These are phyloP conservation scores for Microbotryum scabiosae DNA, from an alignment of 1,284 basidiomycete species.

Conservation along the genomic window DNA sequence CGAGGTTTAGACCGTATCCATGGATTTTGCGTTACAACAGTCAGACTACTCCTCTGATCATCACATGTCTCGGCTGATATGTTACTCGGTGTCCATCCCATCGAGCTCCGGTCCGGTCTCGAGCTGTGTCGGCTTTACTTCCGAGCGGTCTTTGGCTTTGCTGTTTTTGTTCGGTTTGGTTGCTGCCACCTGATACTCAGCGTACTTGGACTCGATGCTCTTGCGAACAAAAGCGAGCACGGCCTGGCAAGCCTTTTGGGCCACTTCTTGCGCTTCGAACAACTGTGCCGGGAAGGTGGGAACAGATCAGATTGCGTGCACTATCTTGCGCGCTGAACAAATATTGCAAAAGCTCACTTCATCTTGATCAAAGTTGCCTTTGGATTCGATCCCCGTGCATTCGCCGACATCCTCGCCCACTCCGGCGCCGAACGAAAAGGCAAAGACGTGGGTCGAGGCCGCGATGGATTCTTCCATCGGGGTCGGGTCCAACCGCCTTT, in stretches of 20 bases:
- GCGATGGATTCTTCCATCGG: conserved; percentile 56
- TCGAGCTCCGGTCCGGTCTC: too few relatives aligned
- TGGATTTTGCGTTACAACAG: too few relatives aligned
- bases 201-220: conserved; percentile 24
- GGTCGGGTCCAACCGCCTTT: conserved; percentile 62
- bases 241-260: conserved; percentile 13
- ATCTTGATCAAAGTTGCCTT: conserved; percentile 39
- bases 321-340: not conserved
- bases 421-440: conserved; percentile 41
- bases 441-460: conserved; percentile 48
- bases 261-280: conserved; percentile 27
- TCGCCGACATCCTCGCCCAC: conserved; percentile 38
- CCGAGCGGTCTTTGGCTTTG: too few relatives aligned
- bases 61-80: too few relatives aligned
- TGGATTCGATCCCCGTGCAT: conserved; percentile 41
- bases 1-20: too few relatives aligned
- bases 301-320: too few relatives aligned
- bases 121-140: too few relatives aligned
- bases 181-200: not conserved
- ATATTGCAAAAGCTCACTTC: conserved; percentile 36
- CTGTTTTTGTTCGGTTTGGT: too few relatives aligned
- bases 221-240: conserved; percentile 30
- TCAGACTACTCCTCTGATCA: too few relatives aligned
- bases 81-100: too few relatives aligned
- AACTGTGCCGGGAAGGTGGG: conserved; percentile 11